Evolutionary conservation across 2,329 filamentous ascomycete species (phyloP).

Genomic region (Penicillium sp.): DNA sequence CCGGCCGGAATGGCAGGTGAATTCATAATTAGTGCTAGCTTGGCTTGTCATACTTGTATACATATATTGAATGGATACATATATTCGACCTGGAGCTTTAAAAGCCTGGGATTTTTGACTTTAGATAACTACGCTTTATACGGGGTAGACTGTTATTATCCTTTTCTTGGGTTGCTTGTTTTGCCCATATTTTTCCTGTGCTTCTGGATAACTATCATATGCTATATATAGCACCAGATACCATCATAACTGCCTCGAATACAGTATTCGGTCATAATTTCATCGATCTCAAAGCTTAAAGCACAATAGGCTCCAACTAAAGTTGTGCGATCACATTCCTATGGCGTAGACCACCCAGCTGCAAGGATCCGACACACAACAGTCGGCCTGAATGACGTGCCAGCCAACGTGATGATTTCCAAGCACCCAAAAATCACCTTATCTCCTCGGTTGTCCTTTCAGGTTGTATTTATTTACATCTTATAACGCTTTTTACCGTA

Average conservation of each 20-base stretch:
- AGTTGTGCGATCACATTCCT: not conserved
- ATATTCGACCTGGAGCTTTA: no score
- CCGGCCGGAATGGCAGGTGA: constrained; percentile 32
- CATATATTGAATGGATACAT: no score
- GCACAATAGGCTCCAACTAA: not conserved
- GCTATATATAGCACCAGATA: not conserved
- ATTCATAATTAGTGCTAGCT: not conserved
- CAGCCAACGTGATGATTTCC: constrained; percentile 17
- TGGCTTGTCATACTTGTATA: not conserved
- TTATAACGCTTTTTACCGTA: not conserved
- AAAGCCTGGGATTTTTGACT: not conserved
- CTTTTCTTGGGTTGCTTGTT: not conserved
- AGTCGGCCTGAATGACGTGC: constrained; percentile 30
- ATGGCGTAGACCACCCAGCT: not conserved
- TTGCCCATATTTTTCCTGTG: not conserved
- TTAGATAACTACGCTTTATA: not conserved
- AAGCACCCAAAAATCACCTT: constrained; percentile 12
- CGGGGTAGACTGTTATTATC: not conserved
- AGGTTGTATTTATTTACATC: not conserved
- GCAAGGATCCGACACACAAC: constrained; percentile 23
- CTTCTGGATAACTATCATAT: not conserved
- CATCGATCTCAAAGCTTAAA: not conserved
- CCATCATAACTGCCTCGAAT: not conserved
- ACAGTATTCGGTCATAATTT: not conserved
- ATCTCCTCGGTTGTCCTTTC: not conserved